Evolutionary conservation across 306 rosid genomes (phyloP), one percentile per base, ranked within the genome.

Genomic region (Casuarina glauca): DNA sequence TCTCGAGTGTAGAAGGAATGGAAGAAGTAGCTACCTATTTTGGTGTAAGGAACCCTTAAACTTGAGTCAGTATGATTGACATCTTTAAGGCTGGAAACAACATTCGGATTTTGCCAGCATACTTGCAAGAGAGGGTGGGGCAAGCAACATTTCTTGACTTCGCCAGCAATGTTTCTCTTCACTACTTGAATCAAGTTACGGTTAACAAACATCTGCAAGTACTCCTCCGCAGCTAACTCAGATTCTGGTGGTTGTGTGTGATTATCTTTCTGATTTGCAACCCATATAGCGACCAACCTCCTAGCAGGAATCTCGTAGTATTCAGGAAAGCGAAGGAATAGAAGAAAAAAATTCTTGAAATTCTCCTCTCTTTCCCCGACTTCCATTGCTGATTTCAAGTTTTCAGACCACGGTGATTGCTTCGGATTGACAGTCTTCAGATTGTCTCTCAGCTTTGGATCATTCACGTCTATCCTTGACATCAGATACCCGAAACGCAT

Each of bases 91-190:
- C 32, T 26, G 32, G 32, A 26, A 26, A 26, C 32, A 26, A 26
- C 32, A 26, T 26, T 26, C 32, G 32, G 32, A 26, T 26, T 26
- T 26, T n/a, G 36, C 9, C 16, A 74, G 81, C 35, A 26, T 38
- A 69, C 80, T 69, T 64, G 62, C 19, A 73, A 73, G 50, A 39
- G 61, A 66, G 11, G 13, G 4, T 26, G 1, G 32, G 89, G 89
- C 55, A 83, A 52, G 10, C 75, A 38, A 11, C 85, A 81, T 51
- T 82, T 78, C 83, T 75, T 80, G 20, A 86, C 79, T 68, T 81
- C 78, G 70, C 70, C 83, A 76, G 72, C 73, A 41, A 61, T 58
- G 73, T 80, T 83, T 61, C 69, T 81, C 74, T 81, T 11, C 50
- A 81, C 76, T 3, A 44, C 82, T 76, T 76, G 87, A 76, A 86